Evolutionary conservation across 2,329 filamentous ascomycete genomes (phyloP), one percentile per base, ranked within the genome.

Genomic region (Penicillium corylophilum): DNA sequence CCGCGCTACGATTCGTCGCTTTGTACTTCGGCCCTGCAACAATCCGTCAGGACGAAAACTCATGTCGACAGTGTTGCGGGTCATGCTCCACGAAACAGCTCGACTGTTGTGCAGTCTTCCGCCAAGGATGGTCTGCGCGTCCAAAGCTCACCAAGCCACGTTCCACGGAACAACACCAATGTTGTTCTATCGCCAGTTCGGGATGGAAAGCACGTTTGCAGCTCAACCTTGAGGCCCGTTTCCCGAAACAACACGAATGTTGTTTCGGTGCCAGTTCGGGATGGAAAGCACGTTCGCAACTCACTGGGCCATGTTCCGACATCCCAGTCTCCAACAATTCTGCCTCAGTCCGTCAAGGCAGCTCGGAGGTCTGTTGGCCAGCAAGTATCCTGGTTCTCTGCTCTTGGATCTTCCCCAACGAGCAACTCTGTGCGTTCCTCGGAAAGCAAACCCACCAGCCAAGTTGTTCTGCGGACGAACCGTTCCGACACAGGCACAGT

Each of bases 1-100:
- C 39, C 51, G 24, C 40, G 49, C 13, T 36, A 56, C 41, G 55
- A 60, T 7, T 43, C 46, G n/a, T 53, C 48, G 8, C 44, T 39
- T 22, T 35, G 29, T 22, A 29, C 50, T 22, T 50, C 33, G 45
- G 36, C 41, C 50, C 51, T 40, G n/a, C 46, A 44, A 13, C 40
- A 40, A 2, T 35, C 46, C 8, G 31, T 23, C 38, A 52, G 29
- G 22, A 18, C 47, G 5, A 45, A 48, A 5, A 12, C 5, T 18
- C 42, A 41, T 44, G 45, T 36, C 48, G 41, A 35, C 44, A 35
- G 38, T 40, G 40, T 40, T 24, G n/a, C 29, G 2, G 44, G 47
- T 28, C 51, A 48, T 41, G 38, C 31, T 35, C 43, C 18, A 12
- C 46, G 47, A 39, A 22, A 33, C 33, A 48, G 9, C 18, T 10